Evolutionary conservation across 129 eudicot species (phyloP), one percentile per base, ranked within the genome.

Genomic region (Flaveria sonorensis): DNA sequence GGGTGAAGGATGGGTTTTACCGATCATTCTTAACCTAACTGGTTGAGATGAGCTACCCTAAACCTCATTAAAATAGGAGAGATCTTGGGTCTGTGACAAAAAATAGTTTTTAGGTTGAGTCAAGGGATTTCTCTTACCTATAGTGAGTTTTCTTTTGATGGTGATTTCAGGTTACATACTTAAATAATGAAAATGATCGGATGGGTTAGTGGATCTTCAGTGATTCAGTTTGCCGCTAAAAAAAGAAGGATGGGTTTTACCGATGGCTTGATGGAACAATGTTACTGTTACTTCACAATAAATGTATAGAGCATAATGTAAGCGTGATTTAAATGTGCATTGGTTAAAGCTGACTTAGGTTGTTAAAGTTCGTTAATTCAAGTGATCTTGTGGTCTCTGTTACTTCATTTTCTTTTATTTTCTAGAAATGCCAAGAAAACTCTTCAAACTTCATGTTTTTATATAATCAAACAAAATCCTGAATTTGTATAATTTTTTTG

Each of bases 261-360:
- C 1, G 40, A 36, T 36, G 40, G 40, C 40, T 36, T 36, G 40
- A 36, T 36, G 40, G 40, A 36, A 4, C 7, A 61, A 61, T 12
- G 26, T 24, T 21, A 59, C 7, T 23, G 50, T 10, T 45, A 48
- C n/a, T 15, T n/a, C 10, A 26, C 24, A 61, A 61, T 56, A 56
- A 8, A 56, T 56, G 10, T 56, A 61, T 1, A 24, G 40, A 61
- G 40, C 66, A 60, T 24, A 60, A 12, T 11, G 40, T 11, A 13
- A 61, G 40, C 42, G 67, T 61, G 19, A 26, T 13, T 61, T 61
- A 61, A 61, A 24, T 26, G 67, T 61, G 18, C 18, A 24, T 36
- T 60, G 67, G 67, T 24, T 60, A 60, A 57, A 57, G 67, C 67
- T 60, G 39, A 60, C 40, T 60, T 36, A 60, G 26, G n/a, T 23